Evolutionary conservation across 1,284 basidiomycete species (phyloP).

Genomic region (Puccinia sorghi): DNA sequence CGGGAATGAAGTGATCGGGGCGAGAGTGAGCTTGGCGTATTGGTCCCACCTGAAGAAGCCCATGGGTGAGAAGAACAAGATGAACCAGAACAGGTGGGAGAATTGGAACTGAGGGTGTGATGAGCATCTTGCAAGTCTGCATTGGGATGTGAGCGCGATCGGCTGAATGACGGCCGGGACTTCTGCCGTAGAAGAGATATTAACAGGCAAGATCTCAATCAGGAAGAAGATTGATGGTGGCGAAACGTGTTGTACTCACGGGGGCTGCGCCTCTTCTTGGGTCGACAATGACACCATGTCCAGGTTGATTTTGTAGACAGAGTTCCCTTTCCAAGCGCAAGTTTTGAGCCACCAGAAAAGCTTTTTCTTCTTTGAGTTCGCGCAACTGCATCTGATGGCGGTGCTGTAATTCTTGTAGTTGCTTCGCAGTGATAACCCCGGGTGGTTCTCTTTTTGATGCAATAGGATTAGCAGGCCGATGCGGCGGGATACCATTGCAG

Average conservation of each 20-base stretch:
- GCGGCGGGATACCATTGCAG: neutral
- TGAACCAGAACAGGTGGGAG: slow-evolving; percentile 27
- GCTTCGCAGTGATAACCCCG: slow-evolving; percentile 19
- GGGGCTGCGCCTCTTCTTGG: neutral
- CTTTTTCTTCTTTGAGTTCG: slow-evolving; percentile 34
- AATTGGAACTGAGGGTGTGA: slow-evolving; percentile 11
- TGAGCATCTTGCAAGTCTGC: slow-evolving; percentile 10
- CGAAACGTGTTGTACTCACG: neutral
- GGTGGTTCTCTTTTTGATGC: neutral
- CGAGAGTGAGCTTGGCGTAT: slow-evolving; percentile 20
- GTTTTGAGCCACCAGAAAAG: slow-evolving; percentile 33
- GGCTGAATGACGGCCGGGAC: slow-evolving; percentile 15
- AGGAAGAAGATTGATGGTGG: neutral
- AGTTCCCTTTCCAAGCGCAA: slow-evolving; percentile 34
- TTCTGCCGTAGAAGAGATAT: neutral
- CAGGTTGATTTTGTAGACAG: slow-evolving; percentile 14
- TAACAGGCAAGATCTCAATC: neutral
- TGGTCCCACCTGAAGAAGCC: slow-evolving; percentile 25
- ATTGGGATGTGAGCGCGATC: slow-evolving; percentile 27
- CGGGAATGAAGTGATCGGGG: slow-evolving; percentile 25
- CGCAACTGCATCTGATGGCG: slow-evolving; percentile 29
- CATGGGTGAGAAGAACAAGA: slow-evolving; percentile 29
- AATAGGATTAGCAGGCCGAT: slow-evolving; percentile 27
- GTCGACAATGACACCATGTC: neutral
- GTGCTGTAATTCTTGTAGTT: slow-evolving; percentile 31